Evolutionary conservation across 805 yeast genomes (phyloP).

Genomic region (Candida sonorensis): DNA sequence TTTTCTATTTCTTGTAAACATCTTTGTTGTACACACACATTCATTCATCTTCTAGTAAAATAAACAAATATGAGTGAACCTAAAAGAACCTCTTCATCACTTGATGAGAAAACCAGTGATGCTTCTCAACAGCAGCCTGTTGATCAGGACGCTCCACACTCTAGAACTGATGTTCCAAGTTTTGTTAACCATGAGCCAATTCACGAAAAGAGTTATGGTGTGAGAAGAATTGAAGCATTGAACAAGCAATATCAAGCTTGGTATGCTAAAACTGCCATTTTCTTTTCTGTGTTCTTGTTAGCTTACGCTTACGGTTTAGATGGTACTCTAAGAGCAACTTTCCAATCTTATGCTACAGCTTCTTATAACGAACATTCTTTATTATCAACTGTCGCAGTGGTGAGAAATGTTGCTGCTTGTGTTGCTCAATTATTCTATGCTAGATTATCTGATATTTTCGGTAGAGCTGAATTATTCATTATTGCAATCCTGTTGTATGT

Average conservation of each 20-base stretch:
- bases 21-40: too few relatives aligned
- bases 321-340: constrained; percentile 39
- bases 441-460: constrained; percentile 59
- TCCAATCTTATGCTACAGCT: constrained; percentile 49
- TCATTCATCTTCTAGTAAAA: too few relatives aligned
- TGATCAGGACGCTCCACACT: too few relatives aligned
- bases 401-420: constrained; percentile 55
- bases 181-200: background rate
- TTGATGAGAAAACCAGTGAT: background rate
- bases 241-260: constrained; percentile 38
- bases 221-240: constrained; percentile 48
- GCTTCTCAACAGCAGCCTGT: background rate
- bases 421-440: constrained; percentile 63
- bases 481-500: constrained; percentile 48
- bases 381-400: constrained; percentile 51
- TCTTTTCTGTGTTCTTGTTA: constrained; percentile 43
- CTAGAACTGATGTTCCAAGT: background rate
- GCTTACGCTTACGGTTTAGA: constrained; percentile 59
- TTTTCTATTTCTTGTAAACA: too few relatives aligned
- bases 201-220: constrained; percentile 38
- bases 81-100: background rate
- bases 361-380: constrained; percentile 49
- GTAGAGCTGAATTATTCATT: constrained; percentile 48
- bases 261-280: constrained; percentile 32
- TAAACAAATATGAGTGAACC: constrained; percentile 1